A percentile compares a stretch with the other conserved stretches of the same genome.
These are phyloP conservation scores for Lignosus rhinocerotis DNA, from an alignment of 1,284 basidiomycete species.

Conservation along the genomic window DNA sequence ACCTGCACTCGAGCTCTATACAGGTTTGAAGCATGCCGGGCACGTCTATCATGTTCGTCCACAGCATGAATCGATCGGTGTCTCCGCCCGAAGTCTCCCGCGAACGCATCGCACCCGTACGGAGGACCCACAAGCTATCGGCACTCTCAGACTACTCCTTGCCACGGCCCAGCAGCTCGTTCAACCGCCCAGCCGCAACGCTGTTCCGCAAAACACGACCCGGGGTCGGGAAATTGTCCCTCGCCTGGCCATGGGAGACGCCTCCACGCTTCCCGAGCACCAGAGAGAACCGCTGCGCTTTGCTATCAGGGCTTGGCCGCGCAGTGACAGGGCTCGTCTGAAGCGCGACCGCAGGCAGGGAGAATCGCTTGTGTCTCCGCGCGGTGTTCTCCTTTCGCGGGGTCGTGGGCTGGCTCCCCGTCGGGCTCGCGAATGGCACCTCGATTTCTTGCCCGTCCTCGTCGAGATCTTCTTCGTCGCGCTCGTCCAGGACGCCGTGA, in stretches of 20 bases:
- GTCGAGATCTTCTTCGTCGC: conserved; percentile 24
- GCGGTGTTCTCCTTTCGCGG: conserved; percentile 56
- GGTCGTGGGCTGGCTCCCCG: conserved; percentile 21
- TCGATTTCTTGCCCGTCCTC: conserved; percentile 7
- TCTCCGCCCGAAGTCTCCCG: neutral
- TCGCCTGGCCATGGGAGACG: neutral
- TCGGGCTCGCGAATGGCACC: neutral
- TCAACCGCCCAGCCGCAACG: conserved; percentile 37
- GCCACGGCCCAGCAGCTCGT: conserved; percentile 38
- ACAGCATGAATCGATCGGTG: neutral
- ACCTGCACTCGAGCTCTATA: too few species aligned
- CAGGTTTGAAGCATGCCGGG: too few species aligned
- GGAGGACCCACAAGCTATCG: neutral
- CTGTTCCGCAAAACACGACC: conserved; percentile 29
- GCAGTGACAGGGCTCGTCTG: conserved; percentile 73
- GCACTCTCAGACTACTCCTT: conserved; percentile 8
- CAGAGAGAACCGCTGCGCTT: conserved; percentile 55
- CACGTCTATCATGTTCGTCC: too few species aligned
- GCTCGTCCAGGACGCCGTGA: conserved; percentile 25
- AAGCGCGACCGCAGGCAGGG: conserved; percentile 69
- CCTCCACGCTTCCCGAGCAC: conserved; percentile 45
- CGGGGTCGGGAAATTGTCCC: conserved; percentile 11
- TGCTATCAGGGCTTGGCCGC: conserved; percentile 43
- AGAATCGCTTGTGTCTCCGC: conserved; percentile 66
- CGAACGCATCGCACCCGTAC: neutral